A percentile compares a stretch with the other conserved stretches of the same genome.
Evolutionary conservation across 2,329 filamentous ascomycete genomes (phyloP).

Genomic region (Pleurostoma richardsiae): DNA sequence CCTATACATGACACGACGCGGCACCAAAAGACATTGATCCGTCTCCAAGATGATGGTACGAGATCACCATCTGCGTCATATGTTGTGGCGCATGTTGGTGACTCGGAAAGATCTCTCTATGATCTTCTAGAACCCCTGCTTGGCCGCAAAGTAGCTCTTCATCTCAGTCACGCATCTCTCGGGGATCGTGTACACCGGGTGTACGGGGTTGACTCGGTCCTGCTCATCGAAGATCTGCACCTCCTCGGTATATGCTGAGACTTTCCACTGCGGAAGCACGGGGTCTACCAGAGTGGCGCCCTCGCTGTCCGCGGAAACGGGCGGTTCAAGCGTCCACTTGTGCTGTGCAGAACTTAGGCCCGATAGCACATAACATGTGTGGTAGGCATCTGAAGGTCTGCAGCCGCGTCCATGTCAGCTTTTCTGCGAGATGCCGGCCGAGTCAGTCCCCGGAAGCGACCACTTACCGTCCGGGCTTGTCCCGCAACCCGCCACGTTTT

Average conservation of each 20-base stretch:
- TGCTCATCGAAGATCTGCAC: constrained; percentile 63
- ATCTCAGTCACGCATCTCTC: constrained; percentile 62
- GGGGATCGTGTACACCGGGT: constrained; percentile 84
- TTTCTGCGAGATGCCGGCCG: not conserved
- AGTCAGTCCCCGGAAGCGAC: not conserved
- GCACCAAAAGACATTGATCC: no score
- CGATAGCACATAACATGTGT: constrained; percentile 86
- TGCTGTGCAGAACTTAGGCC: constrained; percentile 82
- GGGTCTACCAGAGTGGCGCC: not conserved
- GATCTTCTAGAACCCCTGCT: constrained; percentile 44
- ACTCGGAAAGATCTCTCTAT: not conserved
- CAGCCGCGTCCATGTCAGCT: not conserved
- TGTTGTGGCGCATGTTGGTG: not conserved
- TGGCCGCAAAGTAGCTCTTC: constrained; percentile 58
- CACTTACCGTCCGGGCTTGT: constrained; percentile 86
- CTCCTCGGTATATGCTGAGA: constrained; percentile 43
- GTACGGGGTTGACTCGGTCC: constrained; percentile 65
- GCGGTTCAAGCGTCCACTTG: constrained; percentile 40
- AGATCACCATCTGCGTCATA: no score
- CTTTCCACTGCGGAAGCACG: constrained; percentile 30
- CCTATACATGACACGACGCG: not conserved
- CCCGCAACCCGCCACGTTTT: constrained; percentile 73
- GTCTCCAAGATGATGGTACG: no score
- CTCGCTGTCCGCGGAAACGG: constrained; percentile 8
- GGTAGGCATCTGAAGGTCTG: constrained; percentile 80